These are phyloP conservation scores for Colletotrichum sp. DNA, from an alignment of 2,329 filamentous ascomycete genomes.

Conservation along the genomic window DNA sequence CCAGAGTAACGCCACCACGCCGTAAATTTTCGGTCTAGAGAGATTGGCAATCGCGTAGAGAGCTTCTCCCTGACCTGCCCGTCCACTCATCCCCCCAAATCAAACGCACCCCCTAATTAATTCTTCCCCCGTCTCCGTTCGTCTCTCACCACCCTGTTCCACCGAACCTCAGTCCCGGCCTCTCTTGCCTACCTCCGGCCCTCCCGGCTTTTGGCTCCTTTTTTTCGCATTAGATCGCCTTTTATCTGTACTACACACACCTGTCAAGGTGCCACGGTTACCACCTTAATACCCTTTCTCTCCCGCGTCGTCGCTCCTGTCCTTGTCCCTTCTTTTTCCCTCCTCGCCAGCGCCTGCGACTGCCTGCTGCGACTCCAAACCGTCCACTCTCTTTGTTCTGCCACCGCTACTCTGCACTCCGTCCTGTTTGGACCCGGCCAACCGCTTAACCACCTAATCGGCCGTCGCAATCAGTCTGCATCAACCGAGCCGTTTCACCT, in stretches of 20 bases:
- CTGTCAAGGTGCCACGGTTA: neutral
- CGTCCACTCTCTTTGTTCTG: conserved; percentile 17
- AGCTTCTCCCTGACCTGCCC: conserved; percentile 9
- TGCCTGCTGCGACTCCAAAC: conserved; percentile 6
- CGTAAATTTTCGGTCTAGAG: conserved; percentile 12
- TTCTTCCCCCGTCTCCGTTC: conserved; percentile 1
- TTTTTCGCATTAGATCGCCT: conserved; percentile 8
- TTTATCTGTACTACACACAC: neutral
- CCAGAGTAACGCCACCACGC: conserved; percentile 23
- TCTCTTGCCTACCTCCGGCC: conserved; percentile 2
- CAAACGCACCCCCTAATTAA: conserved; percentile 18
- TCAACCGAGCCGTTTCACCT: neutral
- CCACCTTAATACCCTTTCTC: conserved; percentile 5
- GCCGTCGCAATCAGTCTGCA: neutral
- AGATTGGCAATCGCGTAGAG: conserved; percentile 15
- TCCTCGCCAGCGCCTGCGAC: conserved; percentile 3
- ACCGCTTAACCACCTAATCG: neutral
- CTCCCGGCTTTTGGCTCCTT: conserved; percentile 19
- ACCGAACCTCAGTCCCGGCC: conserved; percentile 16
- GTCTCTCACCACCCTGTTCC: conserved; percentile 14
- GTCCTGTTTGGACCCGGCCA: conserved; percentile 1
- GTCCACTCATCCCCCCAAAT: neutral
- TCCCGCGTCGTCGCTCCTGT: neutral
- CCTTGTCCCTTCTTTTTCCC: neutral
- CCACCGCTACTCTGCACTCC: neutral